A percentile compares a stretch with the other conserved stretches of the same genome.
phyloP scores from a whole-genome alignment of 305 asterid genomes.

The Fraxinus xanthoxyloides region DNA sequence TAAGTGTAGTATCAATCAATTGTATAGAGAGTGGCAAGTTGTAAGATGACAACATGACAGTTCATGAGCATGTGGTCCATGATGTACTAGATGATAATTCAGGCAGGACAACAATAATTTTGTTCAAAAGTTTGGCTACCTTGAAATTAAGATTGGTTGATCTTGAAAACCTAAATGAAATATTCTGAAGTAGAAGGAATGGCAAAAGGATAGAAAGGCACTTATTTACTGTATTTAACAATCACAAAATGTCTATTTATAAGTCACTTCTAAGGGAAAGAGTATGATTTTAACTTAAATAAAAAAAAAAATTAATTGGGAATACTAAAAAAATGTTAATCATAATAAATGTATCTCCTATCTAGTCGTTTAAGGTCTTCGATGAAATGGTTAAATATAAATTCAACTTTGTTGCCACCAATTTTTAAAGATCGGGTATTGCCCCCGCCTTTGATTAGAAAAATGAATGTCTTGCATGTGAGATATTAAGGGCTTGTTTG shows the following conservation, averaged over 20 bases:
- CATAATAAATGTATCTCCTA: background rate
- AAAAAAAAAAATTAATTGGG: background rate
- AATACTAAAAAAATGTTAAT: background rate
- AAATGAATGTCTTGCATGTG: background rate
- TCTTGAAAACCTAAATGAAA: background rate
- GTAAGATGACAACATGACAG: constrained; percentile 14
- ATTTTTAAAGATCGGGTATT: background rate
- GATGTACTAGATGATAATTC: background rate
- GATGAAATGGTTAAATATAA: background rate
- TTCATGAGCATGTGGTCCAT: constrained; percentile 28
- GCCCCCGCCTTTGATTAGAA: background rate
- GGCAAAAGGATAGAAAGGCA: background rate
- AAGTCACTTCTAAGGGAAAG: background rate
- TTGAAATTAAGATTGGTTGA: background rate
- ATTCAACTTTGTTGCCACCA: background rate
- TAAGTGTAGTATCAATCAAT: background rate
- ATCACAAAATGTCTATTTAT: background rate
- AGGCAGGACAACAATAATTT: background rate
- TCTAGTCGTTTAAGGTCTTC: background rate
- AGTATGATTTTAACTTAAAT: background rate
- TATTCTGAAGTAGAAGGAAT: background rate
- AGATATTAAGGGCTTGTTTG: background rate
- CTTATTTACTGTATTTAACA: background rate
- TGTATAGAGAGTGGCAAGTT: background rate
- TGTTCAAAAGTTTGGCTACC: background rate